Percentiles rank a stretch among this genome's conserved stretches.
These are phyloP conservation scores for Diaporthe longicolla DNA, from an alignment of 2,329 filamentous ascomycete species.

Conservation along the genomic window DNA sequence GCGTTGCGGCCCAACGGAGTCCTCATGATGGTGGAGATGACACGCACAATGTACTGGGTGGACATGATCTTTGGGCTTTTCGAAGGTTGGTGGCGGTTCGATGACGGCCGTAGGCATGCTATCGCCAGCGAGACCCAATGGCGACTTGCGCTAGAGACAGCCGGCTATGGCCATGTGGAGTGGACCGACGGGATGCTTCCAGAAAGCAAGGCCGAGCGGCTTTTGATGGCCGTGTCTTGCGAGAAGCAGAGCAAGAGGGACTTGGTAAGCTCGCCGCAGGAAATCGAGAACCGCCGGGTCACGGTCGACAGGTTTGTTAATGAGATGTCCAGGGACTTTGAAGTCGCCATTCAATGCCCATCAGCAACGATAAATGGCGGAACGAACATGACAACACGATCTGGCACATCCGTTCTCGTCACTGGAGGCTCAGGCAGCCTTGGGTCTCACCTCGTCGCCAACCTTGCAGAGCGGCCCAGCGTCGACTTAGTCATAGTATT, in stretches of 20 bases:
- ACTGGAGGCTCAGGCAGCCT: constrained; percentile 58
- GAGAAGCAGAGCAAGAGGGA: neutral
- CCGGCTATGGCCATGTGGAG: constrained; percentile 50
- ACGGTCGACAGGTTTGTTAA: no score
- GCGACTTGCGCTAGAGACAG: constrained; percentile 46
- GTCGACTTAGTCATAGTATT: constrained; percentile 59
- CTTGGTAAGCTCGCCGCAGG: constrained; percentile 1
- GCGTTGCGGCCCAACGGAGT: no score
- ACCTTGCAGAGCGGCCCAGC: constrained; percentile 47
- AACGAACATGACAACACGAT: neutral
- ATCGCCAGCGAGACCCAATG: constrained; percentile 45
- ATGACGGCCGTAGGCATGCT: constrained; percentile 49
- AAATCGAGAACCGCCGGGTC: no score
- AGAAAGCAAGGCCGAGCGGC: constrained; percentile 47
- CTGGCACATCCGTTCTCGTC: constrained; percentile 49
- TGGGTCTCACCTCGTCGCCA: constrained; percentile 53
- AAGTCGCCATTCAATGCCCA: neutral
- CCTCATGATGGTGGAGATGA: no score
- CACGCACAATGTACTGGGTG: no score
- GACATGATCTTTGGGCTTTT: no score
- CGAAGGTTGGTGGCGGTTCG: constrained; percentile 57
- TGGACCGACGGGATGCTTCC: constrained; percentile 49
- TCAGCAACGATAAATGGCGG: no score
- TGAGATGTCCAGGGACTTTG: neutral
- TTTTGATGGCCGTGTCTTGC: constrained; percentile 48